These are phyloP conservation scores for Syzygium aqueum DNA, from an alignment of 345 rosid genomes.

Conservation along the genomic window DNA sequence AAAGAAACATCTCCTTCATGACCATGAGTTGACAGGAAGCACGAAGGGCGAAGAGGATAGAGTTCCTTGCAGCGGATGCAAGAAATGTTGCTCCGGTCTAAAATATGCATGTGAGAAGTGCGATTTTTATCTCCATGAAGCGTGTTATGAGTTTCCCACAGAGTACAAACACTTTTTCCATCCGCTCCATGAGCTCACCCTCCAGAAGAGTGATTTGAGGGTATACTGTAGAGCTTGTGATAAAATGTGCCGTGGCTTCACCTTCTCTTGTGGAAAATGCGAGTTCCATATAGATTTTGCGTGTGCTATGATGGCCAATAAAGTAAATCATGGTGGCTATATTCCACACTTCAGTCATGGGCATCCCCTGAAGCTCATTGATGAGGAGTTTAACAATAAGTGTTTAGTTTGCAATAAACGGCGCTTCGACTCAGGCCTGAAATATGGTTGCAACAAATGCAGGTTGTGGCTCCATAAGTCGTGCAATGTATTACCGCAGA, in stretches of 20 bases:
- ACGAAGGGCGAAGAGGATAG: not conserved
- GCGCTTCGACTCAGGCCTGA: not conserved
- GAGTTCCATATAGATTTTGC: not conserved
- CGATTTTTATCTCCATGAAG: not conserved
- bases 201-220: not conserved
- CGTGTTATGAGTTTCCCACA: not conserved
- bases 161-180: not conserved
- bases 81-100: not conserved
- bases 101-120: not conserved
- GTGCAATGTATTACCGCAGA: not conserved
- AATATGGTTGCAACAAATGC: not conserved
- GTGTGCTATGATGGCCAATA: not conserved
- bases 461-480: not conserved
- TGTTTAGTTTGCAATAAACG: not conserved
- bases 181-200: not conserved
- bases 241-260: not conserved
- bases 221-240: not conserved
- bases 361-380: not conserved
- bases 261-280: not conserved
- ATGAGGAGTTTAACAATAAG: not conserved
- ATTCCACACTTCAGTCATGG: not conserved
- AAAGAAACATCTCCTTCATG: not conserved
- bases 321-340: not conserved
- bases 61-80: not conserved
- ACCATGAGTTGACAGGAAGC: not conserved